These are phyloP conservation scores for Phtheirospermum japonicum DNA, from an alignment of 257 asterid genomes.

Conservation along the genomic window DNA sequence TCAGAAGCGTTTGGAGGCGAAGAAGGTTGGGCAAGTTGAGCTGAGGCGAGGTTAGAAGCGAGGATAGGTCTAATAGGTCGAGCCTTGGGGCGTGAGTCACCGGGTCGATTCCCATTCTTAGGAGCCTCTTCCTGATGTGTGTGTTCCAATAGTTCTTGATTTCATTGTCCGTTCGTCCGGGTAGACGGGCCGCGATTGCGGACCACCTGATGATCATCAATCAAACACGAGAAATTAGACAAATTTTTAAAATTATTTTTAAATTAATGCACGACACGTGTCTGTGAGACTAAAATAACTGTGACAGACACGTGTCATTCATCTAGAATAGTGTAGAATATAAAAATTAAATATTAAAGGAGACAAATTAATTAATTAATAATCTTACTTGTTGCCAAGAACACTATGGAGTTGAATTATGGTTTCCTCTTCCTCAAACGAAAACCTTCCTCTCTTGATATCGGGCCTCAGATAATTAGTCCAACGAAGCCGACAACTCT, in stretches of 20 bases:
- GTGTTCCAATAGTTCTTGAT: slow-evolving; percentile 92
- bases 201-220: slow-evolving; percentile 72
- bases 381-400: slow-evolving; percentile 80
- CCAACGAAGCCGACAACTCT: slow-evolving; percentile 91
- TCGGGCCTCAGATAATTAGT: slow-evolving; percentile 78
- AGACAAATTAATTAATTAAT: too few relatives aligned
- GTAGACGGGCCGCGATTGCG: slow-evolving; percentile 74
- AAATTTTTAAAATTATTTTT: too few relatives aligned
- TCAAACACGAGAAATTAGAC: too few relatives aligned
- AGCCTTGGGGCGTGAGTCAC: slow-evolving; percentile 81
- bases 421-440: slow-evolving; percentile 83
- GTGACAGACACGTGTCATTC: too few relatives aligned
- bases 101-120: slow-evolving; percentile 75
- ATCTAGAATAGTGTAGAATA: too few relatives aligned
- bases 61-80: slow-evolving; percentile 61
- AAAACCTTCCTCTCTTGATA: slow-evolving; percentile 80
- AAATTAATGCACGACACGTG: slow-evolving; percentile 1
- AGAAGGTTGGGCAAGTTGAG: slow-evolving; percentile 54
- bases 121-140: slow-evolving; percentile 69
- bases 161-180: slow-evolving; percentile 84
- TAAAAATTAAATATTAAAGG: neutral
- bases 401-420: slow-evolving; percentile 77
- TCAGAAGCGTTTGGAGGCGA: slow-evolving; percentile 66
- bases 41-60: slow-evolving; percentile 52
- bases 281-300: too few relatives aligned